A percentile compares a stretch with the other conserved stretches of the same genome.
Conservation (phyloP, 257 asterid species). For the Petrea volubilis region DNA sequence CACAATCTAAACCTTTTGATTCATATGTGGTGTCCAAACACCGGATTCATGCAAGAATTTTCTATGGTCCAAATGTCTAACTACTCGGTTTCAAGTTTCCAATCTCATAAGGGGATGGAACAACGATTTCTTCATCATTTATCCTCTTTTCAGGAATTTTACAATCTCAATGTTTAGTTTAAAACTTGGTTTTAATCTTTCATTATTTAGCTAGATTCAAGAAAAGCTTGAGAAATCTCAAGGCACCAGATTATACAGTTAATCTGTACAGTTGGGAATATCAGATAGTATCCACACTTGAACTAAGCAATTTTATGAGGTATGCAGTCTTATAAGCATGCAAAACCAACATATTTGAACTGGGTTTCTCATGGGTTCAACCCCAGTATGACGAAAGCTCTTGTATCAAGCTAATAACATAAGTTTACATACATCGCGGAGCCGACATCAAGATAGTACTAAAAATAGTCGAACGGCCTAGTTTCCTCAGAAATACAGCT, state of each 20-base stretch:
- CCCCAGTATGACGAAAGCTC: not conserved
- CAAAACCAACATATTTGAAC: not conserved
- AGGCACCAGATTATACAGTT: not conserved
- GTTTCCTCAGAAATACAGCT: not conserved
- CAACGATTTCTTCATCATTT: too few relatives aligned
- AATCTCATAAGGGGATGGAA: too few relatives aligned
- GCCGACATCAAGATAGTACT: not conserved
- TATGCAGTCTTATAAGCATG: too few relatives aligned
- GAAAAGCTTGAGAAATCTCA: not conserved
- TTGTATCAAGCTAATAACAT: not conserved
- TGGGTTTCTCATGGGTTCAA: not conserved
- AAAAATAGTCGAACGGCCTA: not conserved
- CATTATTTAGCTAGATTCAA: not conserved
- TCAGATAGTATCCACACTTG: not conserved
- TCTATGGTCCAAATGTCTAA: too few relatives aligned
- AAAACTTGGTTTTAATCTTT: not conserved
- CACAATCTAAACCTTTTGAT: too few relatives aligned
- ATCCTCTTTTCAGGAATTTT: too few relatives aligned
- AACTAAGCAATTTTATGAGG: not conserved
- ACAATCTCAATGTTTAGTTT: not conserved
- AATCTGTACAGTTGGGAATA: too few relatives aligned
- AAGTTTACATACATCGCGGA: not conserved
- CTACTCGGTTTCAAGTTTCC: too few relatives aligned
- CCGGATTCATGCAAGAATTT: too few relatives aligned
- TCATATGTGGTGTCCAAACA: too few relatives aligned